Evolutionary conservation across 139 green algal genomes (phyloP).

Genomic region (Coccomyxa sp.): DNA sequence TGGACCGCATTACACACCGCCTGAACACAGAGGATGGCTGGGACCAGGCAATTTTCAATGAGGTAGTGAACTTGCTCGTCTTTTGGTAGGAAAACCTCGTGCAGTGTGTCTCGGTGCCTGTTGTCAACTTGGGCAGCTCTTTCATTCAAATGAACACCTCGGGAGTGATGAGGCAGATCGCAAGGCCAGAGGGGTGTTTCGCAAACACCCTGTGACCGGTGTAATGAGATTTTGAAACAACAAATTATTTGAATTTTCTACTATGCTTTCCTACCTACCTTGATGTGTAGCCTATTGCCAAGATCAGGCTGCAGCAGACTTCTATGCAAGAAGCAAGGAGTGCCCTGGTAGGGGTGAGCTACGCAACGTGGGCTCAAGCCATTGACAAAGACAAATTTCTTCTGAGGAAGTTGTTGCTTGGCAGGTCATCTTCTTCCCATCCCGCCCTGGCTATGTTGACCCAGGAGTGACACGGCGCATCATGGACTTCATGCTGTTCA

Average conservation of each 20-base stretch:
- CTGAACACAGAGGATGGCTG: conserved; percentile 48
- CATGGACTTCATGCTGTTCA: conserved; percentile 49
- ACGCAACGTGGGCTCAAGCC: neutral
- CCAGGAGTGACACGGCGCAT: conserved; percentile 32
- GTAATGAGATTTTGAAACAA: no score
- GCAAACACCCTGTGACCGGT: no score
- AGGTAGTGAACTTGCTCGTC: conserved; percentile 7
- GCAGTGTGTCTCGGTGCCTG: neutral
- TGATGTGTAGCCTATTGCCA: no score
- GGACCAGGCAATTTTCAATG: conserved; percentile 66
- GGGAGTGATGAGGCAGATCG: no score
- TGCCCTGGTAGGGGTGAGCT: neutral
- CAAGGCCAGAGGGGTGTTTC: no score
- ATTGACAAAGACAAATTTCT: neutral
- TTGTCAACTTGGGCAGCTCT: neutral
- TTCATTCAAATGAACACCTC: neutral
- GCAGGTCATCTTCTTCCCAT: conserved; percentile 58
- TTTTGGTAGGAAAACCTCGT: neutral
- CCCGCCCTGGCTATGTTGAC: conserved; percentile 29
- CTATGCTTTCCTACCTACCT: no score
- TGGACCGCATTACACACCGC: conserved; percentile 52
- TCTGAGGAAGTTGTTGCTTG: neutral
- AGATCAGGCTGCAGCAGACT: neutral
- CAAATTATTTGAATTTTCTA: no score
- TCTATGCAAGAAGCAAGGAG: neutral